phyloP scores from a whole-genome alignment of 345 rosid genomes.

The Lenwebbia sp. region DNA sequence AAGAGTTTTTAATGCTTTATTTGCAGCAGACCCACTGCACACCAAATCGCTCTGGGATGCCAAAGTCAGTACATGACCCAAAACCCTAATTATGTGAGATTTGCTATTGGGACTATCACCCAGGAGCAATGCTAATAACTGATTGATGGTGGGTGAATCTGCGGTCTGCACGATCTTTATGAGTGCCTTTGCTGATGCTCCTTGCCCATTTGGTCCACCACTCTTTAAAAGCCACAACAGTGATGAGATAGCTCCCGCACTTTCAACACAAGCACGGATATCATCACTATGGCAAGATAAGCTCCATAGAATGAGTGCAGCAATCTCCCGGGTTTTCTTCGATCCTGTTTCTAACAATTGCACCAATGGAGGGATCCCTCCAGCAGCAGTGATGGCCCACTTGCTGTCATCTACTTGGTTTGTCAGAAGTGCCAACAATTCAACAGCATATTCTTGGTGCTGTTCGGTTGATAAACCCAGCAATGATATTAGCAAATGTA shows the following conservation, averaged over 20 bases:
- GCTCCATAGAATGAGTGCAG: constrained; percentile 66
- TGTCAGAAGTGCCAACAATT: constrained; percentile 56
- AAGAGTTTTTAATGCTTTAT: constrained; percentile 62
- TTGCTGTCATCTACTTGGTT: constrained; percentile 85
- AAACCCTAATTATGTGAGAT: constrained; percentile 47
- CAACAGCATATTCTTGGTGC: constrained; percentile 80
- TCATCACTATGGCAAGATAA: constrained; percentile 85
- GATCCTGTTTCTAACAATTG: constrained; percentile 80
- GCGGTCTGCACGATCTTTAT: constrained; percentile 50
- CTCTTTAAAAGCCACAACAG: constrained; percentile 70
- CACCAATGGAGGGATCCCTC: constrained; percentile 93
- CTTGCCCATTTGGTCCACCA: constrained; percentile 65
- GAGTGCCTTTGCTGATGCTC: constrained; percentile 62
- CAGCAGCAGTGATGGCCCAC: constrained; percentile 97
- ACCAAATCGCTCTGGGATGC: constrained; percentile 53
- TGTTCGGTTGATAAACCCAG: constrained; percentile 84
- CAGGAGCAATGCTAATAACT: constrained; percentile 55
- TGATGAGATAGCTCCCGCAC: constrained; percentile 81
- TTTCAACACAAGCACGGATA: constrained; percentile 78
- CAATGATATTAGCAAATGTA: constrained; percentile 67
- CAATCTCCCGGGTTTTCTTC: constrained; percentile 71
- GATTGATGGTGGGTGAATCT: constrained; percentile 81
- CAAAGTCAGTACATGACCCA: constrained; percentile 76
- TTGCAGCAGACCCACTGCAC: constrained; percentile 63
- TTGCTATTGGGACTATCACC: constrained; percentile 56